These are phyloP conservation scores for Ustilago shanxiensis DNA, from an alignment of 1,284 basidiomycete species.

Conservation along the genomic window DNA sequence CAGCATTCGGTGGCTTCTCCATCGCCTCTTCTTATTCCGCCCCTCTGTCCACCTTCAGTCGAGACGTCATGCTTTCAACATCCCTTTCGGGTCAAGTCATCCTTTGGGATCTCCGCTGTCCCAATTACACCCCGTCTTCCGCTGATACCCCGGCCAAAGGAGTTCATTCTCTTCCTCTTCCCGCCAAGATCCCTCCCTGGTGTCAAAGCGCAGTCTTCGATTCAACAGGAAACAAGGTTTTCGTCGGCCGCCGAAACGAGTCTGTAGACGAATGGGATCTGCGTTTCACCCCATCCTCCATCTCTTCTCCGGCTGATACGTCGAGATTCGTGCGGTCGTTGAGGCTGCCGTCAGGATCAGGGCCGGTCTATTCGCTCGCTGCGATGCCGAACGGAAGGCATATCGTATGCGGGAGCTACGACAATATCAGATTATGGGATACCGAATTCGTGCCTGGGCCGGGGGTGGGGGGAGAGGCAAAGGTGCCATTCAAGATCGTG, in stretches of 20 bases:
- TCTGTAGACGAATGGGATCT: slow-evolving; percentile 95
- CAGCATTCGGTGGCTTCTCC: slow-evolving; percentile 61
- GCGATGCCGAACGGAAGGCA: slow-evolving; percentile 90
- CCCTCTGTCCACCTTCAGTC: slow-evolving; percentile 75
- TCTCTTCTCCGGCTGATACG: not conserved
- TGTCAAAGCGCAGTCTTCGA: slow-evolving; percentile 83
- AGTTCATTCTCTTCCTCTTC: slow-evolving; percentile 86
- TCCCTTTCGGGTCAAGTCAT: slow-evolving; percentile 93
- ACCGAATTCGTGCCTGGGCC: slow-evolving; percentile 75
- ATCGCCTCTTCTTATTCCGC: slow-evolving; percentile 62
- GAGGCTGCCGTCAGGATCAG: slow-evolving; percentile 87
- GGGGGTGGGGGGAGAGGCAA: slow-evolving; percentile 74
- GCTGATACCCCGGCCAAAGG: slow-evolving; percentile 71
- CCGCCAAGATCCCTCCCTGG: slow-evolving; percentile 93
- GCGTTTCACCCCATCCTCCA: slow-evolving; percentile 46
- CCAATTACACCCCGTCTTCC: slow-evolving; percentile 72
- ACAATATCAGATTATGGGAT: slow-evolving; percentile 96
- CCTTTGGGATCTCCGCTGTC: slow-evolving; percentile 86
- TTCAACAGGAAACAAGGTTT: slow-evolving; percentile 85
- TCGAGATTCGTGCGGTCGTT: slow-evolving; percentile 78
- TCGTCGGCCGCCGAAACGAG: slow-evolving; percentile 90
- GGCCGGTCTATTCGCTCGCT: slow-evolving; percentile 89
- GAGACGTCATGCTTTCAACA: slow-evolving; percentile 87
- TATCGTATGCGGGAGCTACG: slow-evolving; percentile 89
- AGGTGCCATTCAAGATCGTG: slow-evolving; percentile 85